Base-by-base conservation (phyloP, 352 stramenopile species). In the Lagenidium giganteum region DNA sequence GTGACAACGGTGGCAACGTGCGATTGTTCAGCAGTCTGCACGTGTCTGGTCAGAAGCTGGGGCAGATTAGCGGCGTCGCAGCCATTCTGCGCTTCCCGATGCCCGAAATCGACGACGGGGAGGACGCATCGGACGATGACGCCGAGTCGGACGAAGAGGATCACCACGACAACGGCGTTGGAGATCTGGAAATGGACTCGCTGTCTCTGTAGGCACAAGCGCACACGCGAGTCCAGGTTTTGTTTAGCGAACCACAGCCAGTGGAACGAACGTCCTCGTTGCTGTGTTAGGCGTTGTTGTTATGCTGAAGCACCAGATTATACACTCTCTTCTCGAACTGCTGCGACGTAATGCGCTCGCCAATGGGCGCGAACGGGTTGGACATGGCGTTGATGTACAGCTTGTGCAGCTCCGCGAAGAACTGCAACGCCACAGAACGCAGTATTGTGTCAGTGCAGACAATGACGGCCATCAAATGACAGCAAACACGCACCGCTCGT, bases 51-150 rank as follows among this genome's bases (percentile, higher is more conserved):
- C 83, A 98, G 55, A 96, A 98, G 61, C 77, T 99, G 16, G 71
- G 87, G 24, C 90, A 98, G 62, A 80, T 98, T 13, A 97, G 82
- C 25, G 96, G 96, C 33, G 72, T 99, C 23, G 96, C 96, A 23
- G 96, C 96, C 25, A 97, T 98, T 42, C 61, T 98, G 34, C 73
- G 96, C 25, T 98, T 97, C 71, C 95, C 95, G 22, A 81, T 99
- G 58, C 90, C 90, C n/a, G 93, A 98, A 66, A 85, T 98, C 31
- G 93, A 98, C 48, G 87, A 98, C 50, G 61, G 93, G 32, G 91
- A 97, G 42, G 61, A 69, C 29, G 70, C 54, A 1, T 63, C 75
- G 28, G 60, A 73, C 27, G 68, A 85, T 4, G 69, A 77, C 29
- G 52, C 44, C 29, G 64, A 72, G 12, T 67, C 64, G 2, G 64